Conservation (phyloP, 1,284 basidiomycete species). For the Wolfiporia cocos region DNA sequence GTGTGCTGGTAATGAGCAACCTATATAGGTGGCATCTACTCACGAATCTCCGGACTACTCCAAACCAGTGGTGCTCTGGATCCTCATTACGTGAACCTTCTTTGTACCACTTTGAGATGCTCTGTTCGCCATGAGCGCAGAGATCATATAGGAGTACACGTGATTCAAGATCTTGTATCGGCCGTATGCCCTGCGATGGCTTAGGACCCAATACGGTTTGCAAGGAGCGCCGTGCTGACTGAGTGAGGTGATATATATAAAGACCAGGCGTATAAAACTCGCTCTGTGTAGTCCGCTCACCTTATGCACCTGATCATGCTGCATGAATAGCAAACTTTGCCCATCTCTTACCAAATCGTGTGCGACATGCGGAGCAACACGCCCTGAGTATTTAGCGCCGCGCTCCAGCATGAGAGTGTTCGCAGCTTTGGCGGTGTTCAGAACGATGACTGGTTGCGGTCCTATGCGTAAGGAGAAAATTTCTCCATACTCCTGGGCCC, state of each 20-base stretch:
- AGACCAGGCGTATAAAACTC: no score
- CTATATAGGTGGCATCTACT: constrained; percentile 4
- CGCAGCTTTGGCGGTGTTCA: constrained; percentile 27
- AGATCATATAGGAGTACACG: constrained; percentile 19
- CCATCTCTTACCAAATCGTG: constrained; percentile 26
- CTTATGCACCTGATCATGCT: constrained; percentile 24
- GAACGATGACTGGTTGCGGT: constrained; percentile 24
- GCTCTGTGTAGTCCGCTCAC: constrained; percentile 5
- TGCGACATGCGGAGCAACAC: constrained; percentile 22
- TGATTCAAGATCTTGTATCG: constrained; percentile 22
- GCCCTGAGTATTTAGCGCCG: constrained; percentile 21
- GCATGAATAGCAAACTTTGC: constrained; percentile 23
- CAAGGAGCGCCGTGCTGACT: constrained; percentile 16
- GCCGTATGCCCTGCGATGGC: constrained; percentile 18
- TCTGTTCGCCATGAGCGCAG: background rate
- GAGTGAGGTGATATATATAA: constrained; percentile 6
- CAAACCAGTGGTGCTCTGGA: constrained; percentile 24
- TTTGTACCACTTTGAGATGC: no score
- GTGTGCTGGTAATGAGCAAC: background rate
- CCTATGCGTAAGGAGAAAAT: constrained; percentile 23
- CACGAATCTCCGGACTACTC: constrained; percentile 21
- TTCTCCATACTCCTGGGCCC: constrained; percentile 24
- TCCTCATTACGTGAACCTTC: constrained; percentile 8
- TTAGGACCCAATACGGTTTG: constrained; percentile 19
- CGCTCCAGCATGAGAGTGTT: constrained; percentile 27